phyloP scores from a whole-genome alignment of 2,329 filamentous ascomycete species.

The Blumeriella jaapii region DNA sequence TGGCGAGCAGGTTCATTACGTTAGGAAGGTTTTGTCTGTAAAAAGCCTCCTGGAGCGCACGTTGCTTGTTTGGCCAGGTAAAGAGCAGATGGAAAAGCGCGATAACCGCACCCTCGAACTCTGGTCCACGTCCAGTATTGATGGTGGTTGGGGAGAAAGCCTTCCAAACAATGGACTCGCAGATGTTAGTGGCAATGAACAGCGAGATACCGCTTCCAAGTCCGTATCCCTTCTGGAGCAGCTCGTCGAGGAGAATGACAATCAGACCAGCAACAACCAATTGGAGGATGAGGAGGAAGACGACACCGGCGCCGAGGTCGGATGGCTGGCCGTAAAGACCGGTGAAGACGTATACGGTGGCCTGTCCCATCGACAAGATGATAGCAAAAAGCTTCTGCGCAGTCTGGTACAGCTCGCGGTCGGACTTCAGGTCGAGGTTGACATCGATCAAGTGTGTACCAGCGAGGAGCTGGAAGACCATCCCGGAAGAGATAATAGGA shows the following conservation, averaged over 20 bases:
- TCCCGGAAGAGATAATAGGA: slow-evolving; percentile 97
- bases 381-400: slow-evolving; percentile 98
- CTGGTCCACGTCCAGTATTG: slow-evolving; percentile 97
- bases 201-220: slow-evolving; percentile 97
- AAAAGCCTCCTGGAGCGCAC: slow-evolving; percentile 95
- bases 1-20: slow-evolving; percentile 96
- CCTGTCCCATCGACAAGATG: slow-evolving; percentile 93
- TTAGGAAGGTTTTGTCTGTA: slow-evolving; percentile 99
- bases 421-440: slow-evolving; percentile 99
- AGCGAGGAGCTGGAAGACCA: slow-evolving; percentile 99
- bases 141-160: slow-evolving; percentile 98
- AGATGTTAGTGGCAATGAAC: slow-evolving; percentile 99
- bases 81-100: slow-evolving; percentile 95
- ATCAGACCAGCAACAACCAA: slow-evolving; percentile 95
- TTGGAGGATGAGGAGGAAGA: slow-evolving; percentile 95
- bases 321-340: slow-evolving; percentile 95
- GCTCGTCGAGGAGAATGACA: slow-evolving; percentile 97
- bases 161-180: slow-evolving; percentile 99
- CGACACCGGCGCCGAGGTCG: slow-evolving; percentile 94
- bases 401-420: slow-evolving; percentile 99
- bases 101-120: slow-evolving; percentile 98
- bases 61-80: slow-evolving; percentile 99
- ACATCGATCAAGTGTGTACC: slow-evolving; percentile 99
- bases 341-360: slow-evolving; percentile 96
- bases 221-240: slow-evolving; percentile 98